These are phyloP conservation scores for Rhamnella rubrinervis DNA, from an alignment of 331 rosid species.

Conservation along the genomic window DNA sequence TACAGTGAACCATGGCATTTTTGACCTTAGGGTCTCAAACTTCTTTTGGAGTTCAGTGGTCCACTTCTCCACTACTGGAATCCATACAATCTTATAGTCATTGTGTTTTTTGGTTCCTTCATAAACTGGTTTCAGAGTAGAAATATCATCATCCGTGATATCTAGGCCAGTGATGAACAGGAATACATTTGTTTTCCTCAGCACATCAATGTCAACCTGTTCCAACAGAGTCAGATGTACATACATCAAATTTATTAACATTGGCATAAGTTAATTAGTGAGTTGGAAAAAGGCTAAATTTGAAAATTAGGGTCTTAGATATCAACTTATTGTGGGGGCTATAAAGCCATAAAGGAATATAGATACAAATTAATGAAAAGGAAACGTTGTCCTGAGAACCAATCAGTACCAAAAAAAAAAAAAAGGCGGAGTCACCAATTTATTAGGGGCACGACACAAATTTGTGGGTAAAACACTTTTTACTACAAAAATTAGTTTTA, in stretches of 20 bases:
- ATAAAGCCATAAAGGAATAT: too few species aligned
- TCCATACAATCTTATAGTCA: constrained; percentile 54
- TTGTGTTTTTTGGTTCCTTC: constrained; percentile 35
- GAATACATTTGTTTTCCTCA: constrained; percentile 42
- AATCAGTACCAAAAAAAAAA: too few species aligned
- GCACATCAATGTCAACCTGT: constrained; percentile 41
- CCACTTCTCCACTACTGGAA: constrained; percentile 65
- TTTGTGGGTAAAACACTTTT: too few species aligned
- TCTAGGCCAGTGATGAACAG: constrained; percentile 45
- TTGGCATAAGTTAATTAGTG: too few species aligned
- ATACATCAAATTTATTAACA: too few species aligned
- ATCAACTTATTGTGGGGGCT: too few species aligned
- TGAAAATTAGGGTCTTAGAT: too few species aligned
- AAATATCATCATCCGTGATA: constrained; percentile 37
- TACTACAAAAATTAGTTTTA: too few species aligned
- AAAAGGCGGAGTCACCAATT: too few species aligned
- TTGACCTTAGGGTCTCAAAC: constrained; percentile 34
- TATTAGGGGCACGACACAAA: too few species aligned
- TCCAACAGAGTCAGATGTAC: neutral
- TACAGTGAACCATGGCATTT: constrained; percentile 56
- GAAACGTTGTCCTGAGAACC: neutral
- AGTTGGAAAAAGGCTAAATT: neutral
- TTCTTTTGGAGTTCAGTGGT: constrained; percentile 33
- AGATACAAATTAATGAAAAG: too few species aligned
- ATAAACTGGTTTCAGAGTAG: constrained; percentile 23